Evolutionary conservation across 2,329 filamentous ascomycete species (phyloP), one percentile per base, ranked within the genome.

Genomic region (Fusarium verrucosum): DNA sequence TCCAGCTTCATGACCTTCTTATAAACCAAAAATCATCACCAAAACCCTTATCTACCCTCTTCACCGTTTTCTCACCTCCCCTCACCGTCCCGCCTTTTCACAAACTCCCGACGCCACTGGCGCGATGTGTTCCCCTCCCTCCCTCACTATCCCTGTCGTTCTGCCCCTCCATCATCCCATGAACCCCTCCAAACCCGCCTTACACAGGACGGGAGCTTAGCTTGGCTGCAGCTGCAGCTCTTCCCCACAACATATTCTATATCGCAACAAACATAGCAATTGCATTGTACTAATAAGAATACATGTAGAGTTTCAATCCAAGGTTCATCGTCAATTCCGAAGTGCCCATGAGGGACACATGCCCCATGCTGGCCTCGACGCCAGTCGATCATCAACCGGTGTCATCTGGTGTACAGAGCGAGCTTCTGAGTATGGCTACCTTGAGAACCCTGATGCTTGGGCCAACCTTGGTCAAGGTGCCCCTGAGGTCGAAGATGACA

Each of bases 391-490:
- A 40, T 96, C 92, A 16, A 98, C 94, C 14, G 94, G 94, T 78
- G 94, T 97, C 5, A 91, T 97, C 65, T 97, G 94, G 94, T 93
- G 90, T 67, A 92, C 89, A 4, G 91, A 95, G 80, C 89, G 92
- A 70, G 94, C 94, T 51, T 87, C 88, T 75, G 93, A 97, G 79
- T 91, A 94, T 79, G 94, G 94, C 70, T 97, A 90, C 81, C 81
- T 87, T 46, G 94, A 97, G 5, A 84, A 94, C 68, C 94, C 92
- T 11, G 85, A 90, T 3, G 79, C 83, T 65, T 97, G 94, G 94
- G 93, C 94, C 58, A 98, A 98, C 76, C 83, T 98, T 50, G 94
- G 94, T 28, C 94, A 97, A 80, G 94, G 94, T 70, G 94, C 94
- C 16, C 94, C 94, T 38, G 93, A 97, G 77, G 94, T 96, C 62